These are phyloP conservation scores for Crataegus laevigata DNA, from an alignment of 306 rosid species.

Conservation along the genomic window DNA sequence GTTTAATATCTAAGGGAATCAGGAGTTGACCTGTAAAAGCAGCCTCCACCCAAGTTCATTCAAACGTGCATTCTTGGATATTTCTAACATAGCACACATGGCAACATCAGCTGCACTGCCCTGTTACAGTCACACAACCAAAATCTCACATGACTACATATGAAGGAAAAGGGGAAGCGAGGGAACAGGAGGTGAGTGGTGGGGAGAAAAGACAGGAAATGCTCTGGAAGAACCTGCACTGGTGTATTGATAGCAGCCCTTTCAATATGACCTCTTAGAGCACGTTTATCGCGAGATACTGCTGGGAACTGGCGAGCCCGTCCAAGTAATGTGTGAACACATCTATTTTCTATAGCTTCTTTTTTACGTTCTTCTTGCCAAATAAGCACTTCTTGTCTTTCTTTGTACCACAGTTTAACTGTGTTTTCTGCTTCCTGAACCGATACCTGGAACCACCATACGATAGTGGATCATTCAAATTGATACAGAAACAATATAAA, in stretches of 20 bases:
- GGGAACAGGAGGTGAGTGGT: not conserved
- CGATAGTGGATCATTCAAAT: not conserved
- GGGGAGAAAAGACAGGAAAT: not conserved
- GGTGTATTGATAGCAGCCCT: constrained; percentile 98
- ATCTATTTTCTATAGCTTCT: constrained; percentile 47
- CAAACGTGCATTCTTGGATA: constrained; percentile 47
- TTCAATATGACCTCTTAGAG: constrained; percentile 83
- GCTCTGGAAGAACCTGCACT: constrained; percentile 57
- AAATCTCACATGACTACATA: not conserved
- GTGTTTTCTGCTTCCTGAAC: constrained; percentile 83
- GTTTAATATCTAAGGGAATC: not conserved
- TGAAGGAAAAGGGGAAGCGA: constrained; percentile 5
- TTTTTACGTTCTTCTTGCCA: constrained; percentile 78
- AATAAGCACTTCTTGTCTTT: constrained; percentile 67
- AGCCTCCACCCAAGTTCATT: constrained; percentile 89
- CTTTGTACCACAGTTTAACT: constrained; percentile 84
- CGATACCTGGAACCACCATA: constrained; percentile 56
- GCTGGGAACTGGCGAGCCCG: constrained; percentile 79
- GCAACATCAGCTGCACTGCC: constrained; percentile 99
- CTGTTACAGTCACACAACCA: constrained; percentile 39
- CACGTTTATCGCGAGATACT: constrained; percentile 39
- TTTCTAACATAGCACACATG: constrained; percentile 97
- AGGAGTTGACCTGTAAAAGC: constrained; percentile 68
- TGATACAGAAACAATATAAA: not conserved
- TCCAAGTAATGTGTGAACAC: constrained; percentile 76